Evolutionary conservation across 2,329 filamentous ascomycete genomes (phyloP), one percentile per base, ranked within the genome.

Genomic region (Plectosphaerella cucumerina): DNA sequence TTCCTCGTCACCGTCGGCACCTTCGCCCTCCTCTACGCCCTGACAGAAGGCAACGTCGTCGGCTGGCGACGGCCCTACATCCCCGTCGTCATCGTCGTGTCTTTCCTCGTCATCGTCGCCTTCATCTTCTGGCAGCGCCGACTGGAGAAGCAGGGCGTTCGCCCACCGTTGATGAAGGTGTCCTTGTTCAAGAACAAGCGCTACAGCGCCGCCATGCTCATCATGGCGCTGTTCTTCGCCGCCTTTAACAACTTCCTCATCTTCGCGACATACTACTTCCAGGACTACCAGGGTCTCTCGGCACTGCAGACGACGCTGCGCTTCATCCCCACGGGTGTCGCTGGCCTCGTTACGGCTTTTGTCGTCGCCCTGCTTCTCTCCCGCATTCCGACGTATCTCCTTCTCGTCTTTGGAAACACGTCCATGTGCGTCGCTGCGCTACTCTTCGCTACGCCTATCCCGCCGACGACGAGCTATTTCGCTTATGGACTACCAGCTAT

Each of bases 251-350:
- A 85, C 63, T 87, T 78, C 57, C 68, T 87, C 37, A 73, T 89
- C 53, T 87, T 79, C 58, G 78, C 83, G 1, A 89, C 86, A 5
- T 89, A 85, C 65, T 87, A 81, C 66, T 89, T 81, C 65, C 86
- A 89, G 64, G 77, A 85, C 56, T 88, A 80, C 62, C 83, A 85
- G 58, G 79, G 76, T 0, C 72, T 83, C 2, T 75, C 73, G 1
- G 72, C 84, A 1, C 70, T 88, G n/a, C 78, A 87, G 56, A 88
- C 85, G 0, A 87, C 84, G 12, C 63, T 89, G 9, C 81, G 84
- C 3, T 89, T 88, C 62, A 72, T 89, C 9, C 85, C 86, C 0
- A 85, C 81, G 0, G 85, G 85, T 10, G 71, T 85, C 0, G 72
- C 72, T 8, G 85, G 86, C 6, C 64, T 81, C 5, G 56, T 82